A percentile compares a stretch with the other conserved stretches of the same genome.
These are phyloP conservation scores for Cryptococcus neoformans DNA, from an alignment of 1,284 basidiomycete species.

Conservation along the genomic window DNA sequence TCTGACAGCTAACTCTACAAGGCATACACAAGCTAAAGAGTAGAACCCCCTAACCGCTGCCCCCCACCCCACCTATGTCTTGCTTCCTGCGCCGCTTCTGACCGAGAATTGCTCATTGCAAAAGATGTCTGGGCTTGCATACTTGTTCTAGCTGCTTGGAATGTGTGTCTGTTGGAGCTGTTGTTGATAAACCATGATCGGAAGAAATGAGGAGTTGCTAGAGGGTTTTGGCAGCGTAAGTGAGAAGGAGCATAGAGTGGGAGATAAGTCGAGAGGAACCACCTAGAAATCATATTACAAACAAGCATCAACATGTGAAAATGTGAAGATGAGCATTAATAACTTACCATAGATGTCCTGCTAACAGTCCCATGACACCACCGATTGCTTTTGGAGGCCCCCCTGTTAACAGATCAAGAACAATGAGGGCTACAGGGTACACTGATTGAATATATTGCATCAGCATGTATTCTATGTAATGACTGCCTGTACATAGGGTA, in stretches of 20 bases:
- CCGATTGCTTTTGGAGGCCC: slow-evolving; percentile 35
- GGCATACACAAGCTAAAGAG: neutral
- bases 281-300: slow-evolving; percentile 24
- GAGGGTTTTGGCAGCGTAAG: slow-evolving; percentile 36
- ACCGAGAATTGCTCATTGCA: slow-evolving; percentile 1
- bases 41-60: slow-evolving; percentile 36
- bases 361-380: slow-evolving; percentile 39
- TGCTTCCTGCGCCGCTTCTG: slow-evolving; percentile 13
- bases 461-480: neutral
- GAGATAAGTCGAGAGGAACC: slow-evolving; percentile 45
- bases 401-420: slow-evolving; percentile 39
- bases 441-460: slow-evolving; percentile 21
- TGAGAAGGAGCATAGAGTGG: slow-evolving; percentile 38
- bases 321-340: neutral
- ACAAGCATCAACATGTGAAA: neutral
- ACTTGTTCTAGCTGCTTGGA: slow-evolving; percentile 5
- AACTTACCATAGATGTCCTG: slow-evolving; percentile 44
- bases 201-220: slow-evolving; percentile 34
- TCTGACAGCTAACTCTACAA: too few relatives aligned
- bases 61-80: slow-evolving; percentile 46
- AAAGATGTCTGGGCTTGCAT: slow-evolving; percentile 7
- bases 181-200: slow-evolving; percentile 15
- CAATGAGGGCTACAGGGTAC: slow-evolving; percentile 40
- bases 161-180: neutral
- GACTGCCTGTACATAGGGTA: neutral